Percentiles rank a stretch among this genome's conserved stretches.
phyloP scores from a whole-genome alignment of 805 yeast genomes.

The Saturnispora galanensis region DNA sequence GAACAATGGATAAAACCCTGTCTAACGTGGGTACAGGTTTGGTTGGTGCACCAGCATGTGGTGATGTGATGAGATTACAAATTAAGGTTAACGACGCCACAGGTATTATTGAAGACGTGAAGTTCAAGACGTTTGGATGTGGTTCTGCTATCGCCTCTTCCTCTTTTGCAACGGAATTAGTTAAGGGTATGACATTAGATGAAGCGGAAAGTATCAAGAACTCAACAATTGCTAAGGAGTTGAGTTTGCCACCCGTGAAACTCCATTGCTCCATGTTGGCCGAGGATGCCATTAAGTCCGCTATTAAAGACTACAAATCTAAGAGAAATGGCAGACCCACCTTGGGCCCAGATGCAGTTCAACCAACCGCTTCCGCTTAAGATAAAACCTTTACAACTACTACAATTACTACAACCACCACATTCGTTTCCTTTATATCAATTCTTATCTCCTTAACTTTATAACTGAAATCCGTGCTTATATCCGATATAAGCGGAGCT shows the following conservation, averaged over 20 bases:
- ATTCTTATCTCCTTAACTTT: too few species aligned
- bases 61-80: slow-evolving; percentile 97
- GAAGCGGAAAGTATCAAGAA: slow-evolving; percentile 91
- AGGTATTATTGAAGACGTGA: slow-evolving; percentile 89
- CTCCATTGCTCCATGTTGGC: slow-evolving; percentile 98
- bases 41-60: slow-evolving; percentile 99
- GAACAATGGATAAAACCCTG: slow-evolving; percentile 72
- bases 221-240: slow-evolving; percentile 88
- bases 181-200: slow-evolving; percentile 87
- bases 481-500: not conserved
- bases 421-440: too few species aligned
- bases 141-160: slow-evolving; percentile 97
- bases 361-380: not conserved
- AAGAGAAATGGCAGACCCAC: slow-evolving; percentile 60
- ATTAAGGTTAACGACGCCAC: slow-evolving; percentile 85
- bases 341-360: slow-evolving; percentile 47
- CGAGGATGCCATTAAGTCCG: slow-evolving; percentile 96
- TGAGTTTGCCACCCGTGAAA: slow-evolving; percentile 93
- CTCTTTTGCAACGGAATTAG: slow-evolving; percentile 89
- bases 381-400: too few species aligned
- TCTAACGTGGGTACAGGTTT: slow-evolving; percentile 87
- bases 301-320: slow-evolving; percentile 86
- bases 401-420: too few species aligned
- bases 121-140: slow-evolving; percentile 98
- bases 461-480: not conserved